phyloP scores from a whole-genome alignment of 2,329 filamentous ascomycete genomes.

The Alternaria ethzedia region DNA sequence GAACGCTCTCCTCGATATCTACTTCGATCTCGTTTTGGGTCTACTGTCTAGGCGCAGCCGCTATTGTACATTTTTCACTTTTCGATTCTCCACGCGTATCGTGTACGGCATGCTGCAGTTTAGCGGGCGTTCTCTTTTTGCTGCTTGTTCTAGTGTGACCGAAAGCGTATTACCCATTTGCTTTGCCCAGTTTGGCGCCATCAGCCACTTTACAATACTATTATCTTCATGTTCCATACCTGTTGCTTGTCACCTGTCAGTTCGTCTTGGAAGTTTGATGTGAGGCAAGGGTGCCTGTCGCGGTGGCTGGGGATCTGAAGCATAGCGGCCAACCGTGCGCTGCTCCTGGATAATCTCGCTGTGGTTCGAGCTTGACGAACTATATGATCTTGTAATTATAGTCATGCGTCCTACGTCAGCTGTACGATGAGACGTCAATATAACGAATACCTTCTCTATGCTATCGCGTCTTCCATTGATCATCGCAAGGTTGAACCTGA shows the following conservation, averaged over 20 bases:
- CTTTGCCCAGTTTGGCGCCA: constrained; percentile 3
- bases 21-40: constrained; percentile 23
- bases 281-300: constrained; percentile 1
- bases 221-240: neutral
- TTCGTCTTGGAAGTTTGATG: constrained; percentile 8
- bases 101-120: constrained; percentile 32
- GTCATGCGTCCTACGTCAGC: constrained; percentile 11
- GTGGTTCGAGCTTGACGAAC: constrained; percentile 14
- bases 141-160: constrained; percentile 5
- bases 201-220: constrained; percentile 5
- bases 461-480: neutral
- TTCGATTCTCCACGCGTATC: constrained; percentile 11
- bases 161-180: constrained; percentile 19
- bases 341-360: constrained; percentile 21
- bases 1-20: constrained; percentile 25
- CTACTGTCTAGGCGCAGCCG: constrained; percentile 21
- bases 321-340: constrained; percentile 10
- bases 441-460: constrained; percentile 24
- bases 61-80: constrained; percentile 29
- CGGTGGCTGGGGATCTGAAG: constrained; percentile 9
- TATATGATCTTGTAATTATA: constrained; percentile 32
- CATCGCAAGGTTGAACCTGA: neutral
- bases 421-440: constrained; percentile 19
- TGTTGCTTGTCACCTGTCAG: constrained; percentile 1
- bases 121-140: constrained; percentile 42